Conservation (phyloP, 164 flowering plant genomes). For the Saururus chinensis region DNA sequence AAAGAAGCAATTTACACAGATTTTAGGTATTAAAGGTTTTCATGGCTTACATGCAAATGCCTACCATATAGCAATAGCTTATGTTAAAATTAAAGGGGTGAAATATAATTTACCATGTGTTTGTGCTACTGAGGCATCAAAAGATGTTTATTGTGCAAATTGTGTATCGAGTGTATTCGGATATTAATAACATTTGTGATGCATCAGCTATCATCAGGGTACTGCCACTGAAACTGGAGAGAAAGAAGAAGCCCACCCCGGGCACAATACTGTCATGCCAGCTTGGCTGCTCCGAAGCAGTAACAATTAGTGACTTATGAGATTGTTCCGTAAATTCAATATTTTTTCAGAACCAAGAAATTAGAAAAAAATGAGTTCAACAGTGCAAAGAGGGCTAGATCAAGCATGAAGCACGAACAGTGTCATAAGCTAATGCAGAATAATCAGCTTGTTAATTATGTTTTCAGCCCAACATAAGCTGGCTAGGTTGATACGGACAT, state of each 20-base stretch:
- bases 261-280: slow-evolving; percentile 21
- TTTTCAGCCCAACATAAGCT: too few species aligned
- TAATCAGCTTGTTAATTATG: too few species aligned
- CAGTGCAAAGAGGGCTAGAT: too few species aligned
- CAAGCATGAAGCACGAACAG: too few species aligned
- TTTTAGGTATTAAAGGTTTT: too few species aligned
- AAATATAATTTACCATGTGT: background rate
- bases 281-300: slow-evolving; percentile 41
- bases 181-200: slow-evolving; percentile 5
- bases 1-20: too few species aligned
- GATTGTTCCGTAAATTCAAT: background rate
- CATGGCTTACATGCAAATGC: too few species aligned
- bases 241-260: slow-evolving; percentile 10
- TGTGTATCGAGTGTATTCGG: background rate
- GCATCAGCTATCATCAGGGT: slow-evolving; percentile 13
- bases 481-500: too few species aligned
- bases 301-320: slow-evolving; percentile 8
- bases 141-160: background rate
- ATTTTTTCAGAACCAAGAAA: background rate
- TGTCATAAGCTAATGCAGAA: too few species aligned
- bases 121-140: background rate
- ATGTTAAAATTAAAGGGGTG: background rate
- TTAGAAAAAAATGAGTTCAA: too few species aligned
- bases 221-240: slow-evolving; percentile 6
- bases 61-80: background rate